phyloP scores from a whole-genome alignment of 257 asterid species.

The Salvia splendens region DNA sequence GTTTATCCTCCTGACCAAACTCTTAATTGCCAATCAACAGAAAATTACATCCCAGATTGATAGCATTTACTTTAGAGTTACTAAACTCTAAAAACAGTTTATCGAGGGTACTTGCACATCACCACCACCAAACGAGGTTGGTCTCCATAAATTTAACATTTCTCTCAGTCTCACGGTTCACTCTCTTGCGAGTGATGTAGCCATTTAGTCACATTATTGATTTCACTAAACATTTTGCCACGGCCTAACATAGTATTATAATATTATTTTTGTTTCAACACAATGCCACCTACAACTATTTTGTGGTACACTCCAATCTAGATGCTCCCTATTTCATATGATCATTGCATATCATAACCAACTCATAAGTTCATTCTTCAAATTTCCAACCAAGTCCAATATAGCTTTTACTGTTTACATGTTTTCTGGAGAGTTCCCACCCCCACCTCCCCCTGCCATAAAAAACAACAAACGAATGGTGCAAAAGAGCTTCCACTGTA shows the following conservation, averaged over 20 bases:
- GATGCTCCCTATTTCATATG: neutral
- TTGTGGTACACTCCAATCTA: neutral
- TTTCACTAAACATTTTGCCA: too few relatives aligned
- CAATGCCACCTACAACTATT: neutral
- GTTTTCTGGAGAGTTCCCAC: neutral
- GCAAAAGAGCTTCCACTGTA: neutral
- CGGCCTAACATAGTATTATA: neutral
- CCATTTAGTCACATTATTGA: neutral
- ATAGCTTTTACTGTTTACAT: neutral
- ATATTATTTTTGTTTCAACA: neutral
- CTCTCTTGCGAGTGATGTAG: neutral
- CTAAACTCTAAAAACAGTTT: neutral
- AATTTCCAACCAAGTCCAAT: too few relatives aligned
- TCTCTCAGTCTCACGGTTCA: neutral
- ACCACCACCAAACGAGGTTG: neutral
- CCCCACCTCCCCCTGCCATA: neutral
- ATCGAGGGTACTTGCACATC: neutral
- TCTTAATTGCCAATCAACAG: neutral
- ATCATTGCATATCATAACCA: neutral
- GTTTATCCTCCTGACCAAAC: neutral
- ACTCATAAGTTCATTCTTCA: too few relatives aligned
- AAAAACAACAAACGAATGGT: too few relatives aligned
- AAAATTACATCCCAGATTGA: slow-evolving; percentile 1
- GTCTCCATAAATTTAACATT: neutral
- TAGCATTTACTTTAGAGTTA: neutral